Percentiles rank a stretch among this genome's conserved stretches.
phyloP scores from a whole-genome alignment of 352 stramenopile species.

The Phytopythium helicoides region DNA sequence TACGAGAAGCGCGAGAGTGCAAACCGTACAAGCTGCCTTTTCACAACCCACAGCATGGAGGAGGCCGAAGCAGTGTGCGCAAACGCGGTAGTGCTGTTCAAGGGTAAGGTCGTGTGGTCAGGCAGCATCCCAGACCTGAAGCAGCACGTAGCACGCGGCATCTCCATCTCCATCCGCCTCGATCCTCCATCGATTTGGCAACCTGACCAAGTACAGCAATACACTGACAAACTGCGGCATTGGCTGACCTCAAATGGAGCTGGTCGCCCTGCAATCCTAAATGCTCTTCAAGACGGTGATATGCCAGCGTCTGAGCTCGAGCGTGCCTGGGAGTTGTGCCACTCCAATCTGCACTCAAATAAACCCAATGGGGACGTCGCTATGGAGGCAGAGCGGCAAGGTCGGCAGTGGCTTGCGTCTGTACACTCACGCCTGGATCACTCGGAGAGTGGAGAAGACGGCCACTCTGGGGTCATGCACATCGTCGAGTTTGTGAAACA shows the following conservation, averaged over 20 bases:
- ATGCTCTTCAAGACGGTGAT: constrained; percentile 18
- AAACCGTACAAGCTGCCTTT: constrained; percentile 61
- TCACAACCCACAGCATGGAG: constrained; percentile 87
- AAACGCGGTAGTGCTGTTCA: constrained; percentile 75
- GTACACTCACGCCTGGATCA: constrained; percentile 40
- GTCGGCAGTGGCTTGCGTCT: constrained; percentile 41
- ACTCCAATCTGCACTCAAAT: constrained; percentile 22
- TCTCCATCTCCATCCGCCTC: constrained; percentile 69
- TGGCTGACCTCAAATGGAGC: constrained; percentile 18
- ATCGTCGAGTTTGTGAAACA: constrained; percentile 71
- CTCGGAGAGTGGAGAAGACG: constrained; percentile 14
- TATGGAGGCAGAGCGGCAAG: constrained; percentile 14
- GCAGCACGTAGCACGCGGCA: constrained; percentile 56
- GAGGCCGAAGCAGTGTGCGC: constrained; percentile 81
- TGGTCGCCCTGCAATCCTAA: constrained; percentile 4
- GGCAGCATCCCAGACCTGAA: constrained; percentile 82
- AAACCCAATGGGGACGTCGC: constrained; percentile 12
- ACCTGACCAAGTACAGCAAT: constrained; percentile 33
- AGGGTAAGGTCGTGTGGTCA: constrained; percentile 68
- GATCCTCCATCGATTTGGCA: constrained; percentile 45
- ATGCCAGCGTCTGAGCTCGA: constrained; percentile 41
- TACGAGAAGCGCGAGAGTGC: constrained; percentile 51
- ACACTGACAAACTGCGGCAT: constrained; percentile 35
- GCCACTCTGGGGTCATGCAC: background rate
- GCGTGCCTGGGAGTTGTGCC: constrained; percentile 51